Evolutionary conservation across 805 yeast species (phyloP).

Genomic region (Jamesozyma spencerorum): DNA sequence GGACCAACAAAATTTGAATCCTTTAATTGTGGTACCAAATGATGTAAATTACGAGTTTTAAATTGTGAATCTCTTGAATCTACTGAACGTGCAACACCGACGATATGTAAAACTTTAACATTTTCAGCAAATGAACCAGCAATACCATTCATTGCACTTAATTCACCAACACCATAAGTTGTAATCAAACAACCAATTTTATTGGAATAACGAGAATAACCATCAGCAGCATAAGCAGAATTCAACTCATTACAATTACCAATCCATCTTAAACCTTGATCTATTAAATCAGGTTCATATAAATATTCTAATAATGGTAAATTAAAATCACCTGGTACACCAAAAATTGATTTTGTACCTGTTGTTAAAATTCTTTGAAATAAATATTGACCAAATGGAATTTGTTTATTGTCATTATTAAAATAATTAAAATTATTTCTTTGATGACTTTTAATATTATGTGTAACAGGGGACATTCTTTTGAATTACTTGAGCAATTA

Average conservation of each 20-base stretch:
- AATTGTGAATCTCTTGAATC: constrained; percentile 7
- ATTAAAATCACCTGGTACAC: constrained; percentile 76
- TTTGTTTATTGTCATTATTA: constrained; percentile 5
- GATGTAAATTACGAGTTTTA: constrained; percentile 39
- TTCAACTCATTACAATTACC: constrained; percentile 86
- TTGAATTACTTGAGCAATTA: too few relatives aligned
- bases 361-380: constrained; percentile 47
- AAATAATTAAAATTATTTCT: not conserved
- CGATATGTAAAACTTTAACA: constrained; percentile 73
- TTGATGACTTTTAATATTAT: not conserved
- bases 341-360: constrained; percentile 55
- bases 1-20: constrained; percentile 42
- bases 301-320: constrained; percentile 58
- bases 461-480: constrained; percentile 5
- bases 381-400: constrained; percentile 57
- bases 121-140: constrained; percentile 78
- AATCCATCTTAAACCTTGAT: constrained; percentile 49
- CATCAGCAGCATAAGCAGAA: constrained; percentile 86
- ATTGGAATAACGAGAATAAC: constrained; percentile 60
- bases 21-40: constrained; percentile 43
- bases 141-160: constrained; percentile 74
- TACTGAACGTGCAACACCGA: constrained; percentile 39
- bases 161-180: constrained; percentile 86
- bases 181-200: constrained; percentile 55
- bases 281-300: constrained; percentile 31